Percentiles rank a stretch among this genome's conserved stretches.
phyloP scores from a whole-genome alignment of 2,329 filamentous ascomycete genomes.

The Paraphoma chrysanthemicola region DNA sequence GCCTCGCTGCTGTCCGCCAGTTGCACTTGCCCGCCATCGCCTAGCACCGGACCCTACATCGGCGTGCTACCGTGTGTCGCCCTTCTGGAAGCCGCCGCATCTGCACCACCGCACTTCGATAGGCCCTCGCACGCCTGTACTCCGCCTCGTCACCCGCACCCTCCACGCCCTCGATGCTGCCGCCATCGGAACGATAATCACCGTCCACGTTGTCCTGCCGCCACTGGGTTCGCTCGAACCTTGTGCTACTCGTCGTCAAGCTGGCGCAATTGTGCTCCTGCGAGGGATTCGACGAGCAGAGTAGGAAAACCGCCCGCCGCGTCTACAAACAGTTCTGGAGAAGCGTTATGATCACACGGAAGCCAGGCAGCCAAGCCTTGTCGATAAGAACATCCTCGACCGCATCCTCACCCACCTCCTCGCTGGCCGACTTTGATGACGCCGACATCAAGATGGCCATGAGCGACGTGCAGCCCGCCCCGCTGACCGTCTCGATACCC shows the following conservation, averaged over 20 bases:
- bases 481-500: slow-evolving; percentile 60
- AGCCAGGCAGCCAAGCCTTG: slow-evolving; percentile 32
- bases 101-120: slow-evolving; percentile 22
- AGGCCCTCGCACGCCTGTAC: slow-evolving; percentile 8
- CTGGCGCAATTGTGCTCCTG: slow-evolving; percentile 49
- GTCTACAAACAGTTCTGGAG: slow-evolving; percentile 48
- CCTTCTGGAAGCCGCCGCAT: slow-evolving; percentile 37
- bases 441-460: slow-evolving; percentile 58
- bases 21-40: slow-evolving; percentile 7
- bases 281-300: slow-evolving; percentile 41
- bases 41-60: slow-evolving; percentile 6
- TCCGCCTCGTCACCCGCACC: slow-evolving; percentile 4
- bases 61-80: slow-evolving; percentile 28
- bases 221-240: slow-evolving; percentile 44
- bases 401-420: slow-evolving; percentile 42
- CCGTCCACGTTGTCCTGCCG: slow-evolving; percentile 27
- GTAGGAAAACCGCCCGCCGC: slow-evolving; percentile 39
- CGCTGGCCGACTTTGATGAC: slow-evolving; percentile 46
- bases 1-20: slow-evolving; percentile 4
- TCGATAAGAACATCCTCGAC: slow-evolving; percentile 44
- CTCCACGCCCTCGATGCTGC: slow-evolving; percentile 37
- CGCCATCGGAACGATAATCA: slow-evolving; percentile 26
- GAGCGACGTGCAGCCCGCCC: slow-evolving; percentile 53
- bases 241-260: slow-evolving; percentile 42
- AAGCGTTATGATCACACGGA: slow-evolving; percentile 47